phyloP scores from a whole-genome alignment of 805 yeast genomes.

The Wickerhamomyces alni region DNA sequence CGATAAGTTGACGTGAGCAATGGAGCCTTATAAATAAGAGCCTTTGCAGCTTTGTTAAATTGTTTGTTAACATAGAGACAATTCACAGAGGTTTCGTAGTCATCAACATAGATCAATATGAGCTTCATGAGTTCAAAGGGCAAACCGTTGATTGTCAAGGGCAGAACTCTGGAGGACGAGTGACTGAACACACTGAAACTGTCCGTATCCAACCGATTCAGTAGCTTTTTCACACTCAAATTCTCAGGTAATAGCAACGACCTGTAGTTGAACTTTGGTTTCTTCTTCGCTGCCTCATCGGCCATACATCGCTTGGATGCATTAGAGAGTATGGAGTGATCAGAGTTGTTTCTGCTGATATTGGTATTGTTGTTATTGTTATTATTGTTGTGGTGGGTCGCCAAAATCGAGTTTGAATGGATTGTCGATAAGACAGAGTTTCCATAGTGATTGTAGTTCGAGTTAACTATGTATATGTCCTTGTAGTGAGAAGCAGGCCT shows the following conservation, averaged over 20 bases:
- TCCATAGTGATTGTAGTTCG: slow-evolving; percentile 33
- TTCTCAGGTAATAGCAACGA: slow-evolving; percentile 16
- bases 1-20: slow-evolving; percentile 65
- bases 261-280: slow-evolving; percentile 15
- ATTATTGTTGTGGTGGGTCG: too few species aligned
- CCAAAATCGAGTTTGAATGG: background rate
- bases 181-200: slow-evolving; percentile 25
- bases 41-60: slow-evolving; percentile 47
- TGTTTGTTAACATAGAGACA: slow-evolving; percentile 46
- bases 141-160: slow-evolving; percentile 22
- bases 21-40: slow-evolving; percentile 49
- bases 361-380: too few species aligned
- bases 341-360: background rate
- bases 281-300: slow-evolving; percentile 1
- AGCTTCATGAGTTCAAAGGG: slow-evolving; percentile 28
- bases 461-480: slow-evolving; percentile 28
- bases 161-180: slow-evolving; percentile 9
- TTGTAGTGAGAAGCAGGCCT: background rate
- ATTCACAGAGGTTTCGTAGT: slow-evolving; percentile 35
- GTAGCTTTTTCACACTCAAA: slow-evolving; percentile 17
- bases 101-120: slow-evolving; percentile 24
- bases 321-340: slow-evolving; percentile 1
- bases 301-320: background rate
- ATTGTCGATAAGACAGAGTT: slow-evolving; percentile 24
- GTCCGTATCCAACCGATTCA: slow-evolving; percentile 27